Conservation (phyloP, 1,284 basidiomycete genomes). For the Sanghuangporus sanghuang region DNA sequence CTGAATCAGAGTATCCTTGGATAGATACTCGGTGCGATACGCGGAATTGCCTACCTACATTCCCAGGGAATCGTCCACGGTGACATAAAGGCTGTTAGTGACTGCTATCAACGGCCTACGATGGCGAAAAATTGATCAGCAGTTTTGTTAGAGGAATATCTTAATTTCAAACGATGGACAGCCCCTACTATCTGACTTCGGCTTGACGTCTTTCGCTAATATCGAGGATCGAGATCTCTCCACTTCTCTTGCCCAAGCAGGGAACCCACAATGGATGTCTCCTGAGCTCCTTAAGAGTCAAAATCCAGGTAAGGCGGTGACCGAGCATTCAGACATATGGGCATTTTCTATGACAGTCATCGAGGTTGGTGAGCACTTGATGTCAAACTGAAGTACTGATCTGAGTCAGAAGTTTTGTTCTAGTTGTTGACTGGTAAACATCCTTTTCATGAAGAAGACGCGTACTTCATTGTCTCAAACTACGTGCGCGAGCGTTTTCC, state of each 20-base stretch:
- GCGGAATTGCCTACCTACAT: conserved; percentile 10
- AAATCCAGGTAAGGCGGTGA: background rate
- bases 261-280: conserved; percentile 6
- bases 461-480: background rate
- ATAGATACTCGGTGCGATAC: conserved; percentile 2
- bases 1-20: background rate
- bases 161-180: conserved; percentile 16
- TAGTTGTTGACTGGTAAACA: background rate
- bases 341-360: conserved; percentile 14
- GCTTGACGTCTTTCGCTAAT: conserved; percentile 9
- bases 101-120: background rate
- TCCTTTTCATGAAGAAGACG: background rate
- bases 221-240: background rate
- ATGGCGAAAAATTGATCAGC: background rate
- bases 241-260: background rate
- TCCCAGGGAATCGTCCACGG: conserved; percentile 9
- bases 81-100: conserved; percentile 10
- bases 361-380: background rate
- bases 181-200: conserved; percentile 17
- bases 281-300: conserved; percentile 5
- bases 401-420: background rate
- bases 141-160: conserved; percentile 14
- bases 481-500: background rate
- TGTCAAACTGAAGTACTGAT: background rate
- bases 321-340: conserved; percentile 13